Conservation (phyloP, 306 rosid species). For the Sechiopsis laciniata region DNA sequence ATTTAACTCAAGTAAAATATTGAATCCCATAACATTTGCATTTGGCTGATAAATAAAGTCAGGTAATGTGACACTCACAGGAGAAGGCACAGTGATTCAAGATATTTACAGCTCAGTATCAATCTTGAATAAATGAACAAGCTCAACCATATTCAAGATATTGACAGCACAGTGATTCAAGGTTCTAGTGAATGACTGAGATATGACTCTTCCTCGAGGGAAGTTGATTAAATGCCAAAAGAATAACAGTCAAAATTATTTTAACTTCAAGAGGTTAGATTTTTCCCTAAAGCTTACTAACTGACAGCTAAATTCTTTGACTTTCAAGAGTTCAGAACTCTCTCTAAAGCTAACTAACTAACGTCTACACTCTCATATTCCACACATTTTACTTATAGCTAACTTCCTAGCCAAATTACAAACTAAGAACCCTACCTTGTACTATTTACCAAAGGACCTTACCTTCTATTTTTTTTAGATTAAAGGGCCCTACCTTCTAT, state of each 20-base stretch:
- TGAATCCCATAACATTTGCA: constrained; percentile 6
- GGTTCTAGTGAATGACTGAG: too few species aligned
- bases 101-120: constrained; percentile 1
- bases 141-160: not conserved
- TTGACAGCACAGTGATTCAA: too few species aligned
- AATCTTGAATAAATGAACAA: not conserved
- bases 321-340: not conserved
- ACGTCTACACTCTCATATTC: not conserved
- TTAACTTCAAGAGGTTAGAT: not conserved
- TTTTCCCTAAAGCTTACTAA: not conserved
- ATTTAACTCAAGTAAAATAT: not conserved
- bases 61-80: not conserved
- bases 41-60: not conserved
- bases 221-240: too few species aligned
- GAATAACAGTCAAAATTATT: not conserved
- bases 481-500: not conserved
- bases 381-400: not conserved
- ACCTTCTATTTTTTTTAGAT: not conserved
- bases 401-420: not conserved
- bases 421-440: not conserved
- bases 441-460: not conserved
- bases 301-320: not conserved
- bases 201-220: too few species aligned
- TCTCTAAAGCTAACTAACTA: not conserved
- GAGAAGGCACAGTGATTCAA: constrained; percentile 1